These are phyloP conservation scores for Nicotiana tabacum DNA, from an alignment of 257 asterid genomes.

Conservation along the genomic window DNA sequence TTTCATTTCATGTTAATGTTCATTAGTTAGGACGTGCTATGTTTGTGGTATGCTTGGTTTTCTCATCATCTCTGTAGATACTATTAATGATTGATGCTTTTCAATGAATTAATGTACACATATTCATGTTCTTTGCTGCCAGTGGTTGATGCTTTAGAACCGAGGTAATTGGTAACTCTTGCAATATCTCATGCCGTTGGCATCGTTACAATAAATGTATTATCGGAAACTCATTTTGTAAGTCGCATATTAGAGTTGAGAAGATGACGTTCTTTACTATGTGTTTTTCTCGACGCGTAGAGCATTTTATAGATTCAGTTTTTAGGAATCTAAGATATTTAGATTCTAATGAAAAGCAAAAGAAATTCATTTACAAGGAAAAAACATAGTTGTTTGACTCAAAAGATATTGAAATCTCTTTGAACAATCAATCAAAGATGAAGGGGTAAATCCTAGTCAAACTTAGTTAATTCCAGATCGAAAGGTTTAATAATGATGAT, in stretches of 20 bases:
- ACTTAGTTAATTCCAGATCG: too few species aligned
- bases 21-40: background rate
- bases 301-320: background rate
- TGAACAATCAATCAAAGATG: too few species aligned
- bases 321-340: background rate
- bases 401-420: too few species aligned
- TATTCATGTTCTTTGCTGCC: constrained; percentile 26
- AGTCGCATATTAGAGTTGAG: background rate
- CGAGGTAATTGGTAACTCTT: constrained; percentile 89
- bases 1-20: too few species aligned
- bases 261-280: background rate
- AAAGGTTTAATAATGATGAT: too few species aligned
- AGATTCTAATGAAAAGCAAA: background rate
- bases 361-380: background rate
- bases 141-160: constrained; percentile 87
- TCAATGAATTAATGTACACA: background rate
- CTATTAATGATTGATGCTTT: too few species aligned
- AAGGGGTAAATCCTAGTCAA: too few species aligned
- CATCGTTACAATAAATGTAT: constrained; percentile 31
- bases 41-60: background rate
- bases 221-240: background rate
- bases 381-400: background rate
- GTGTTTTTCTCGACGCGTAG: background rate
- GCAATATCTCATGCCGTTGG: constrained; percentile 71
- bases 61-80: background rate